These are phyloP conservation scores for Hortiboletus rubellus DNA, from an alignment of 1,284 basidiomycete species.

Conservation along the genomic window DNA sequence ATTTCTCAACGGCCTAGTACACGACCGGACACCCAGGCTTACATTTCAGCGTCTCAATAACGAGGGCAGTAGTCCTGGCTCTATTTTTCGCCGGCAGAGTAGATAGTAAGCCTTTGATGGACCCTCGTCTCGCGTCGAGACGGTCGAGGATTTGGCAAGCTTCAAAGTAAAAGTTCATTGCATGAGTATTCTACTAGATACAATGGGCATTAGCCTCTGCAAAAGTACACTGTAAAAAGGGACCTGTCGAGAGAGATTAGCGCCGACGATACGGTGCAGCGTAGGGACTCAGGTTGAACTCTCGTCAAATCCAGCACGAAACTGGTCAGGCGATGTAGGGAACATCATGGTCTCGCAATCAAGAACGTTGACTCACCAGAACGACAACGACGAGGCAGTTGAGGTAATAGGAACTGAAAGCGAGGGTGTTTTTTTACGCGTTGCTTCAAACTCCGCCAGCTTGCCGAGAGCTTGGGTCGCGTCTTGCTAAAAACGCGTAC, in stretches of 20 bases:
- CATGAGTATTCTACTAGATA: conserved; percentile 41
- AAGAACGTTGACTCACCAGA: conserved; percentile 24
- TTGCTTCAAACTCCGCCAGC: conserved; percentile 33
- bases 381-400: background rate
- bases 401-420: background rate
- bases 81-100: conserved; percentile 73
- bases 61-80: conserved; percentile 74
- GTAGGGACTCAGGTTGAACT: conserved; percentile 36
- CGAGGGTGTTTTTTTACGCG: background rate
- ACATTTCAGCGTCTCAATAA: conserved; percentile 95
- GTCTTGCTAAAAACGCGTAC: conserved; percentile 30
- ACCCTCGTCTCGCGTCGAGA: conserved; percentile 83
- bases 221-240: conserved; percentile 14
- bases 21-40: conserved; percentile 33
- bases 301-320: conserved; percentile 44
- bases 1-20: conserved; percentile 5
- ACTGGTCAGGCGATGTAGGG: conserved; percentile 86
- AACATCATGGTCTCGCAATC: conserved; percentile 55
- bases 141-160: conserved; percentile 81
- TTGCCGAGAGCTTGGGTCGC: conserved; percentile 29
- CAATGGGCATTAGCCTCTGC: conserved; percentile 23
- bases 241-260: conserved; percentile 23
- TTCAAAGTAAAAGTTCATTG: conserved; percentile 94
- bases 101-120: conserved; percentile 77
- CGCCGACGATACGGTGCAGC: background rate